Evolutionary conservation across 768 basidiomycete genomes (phyloP).

Genomic region (Dictyophora rubrovolvata): DNA sequence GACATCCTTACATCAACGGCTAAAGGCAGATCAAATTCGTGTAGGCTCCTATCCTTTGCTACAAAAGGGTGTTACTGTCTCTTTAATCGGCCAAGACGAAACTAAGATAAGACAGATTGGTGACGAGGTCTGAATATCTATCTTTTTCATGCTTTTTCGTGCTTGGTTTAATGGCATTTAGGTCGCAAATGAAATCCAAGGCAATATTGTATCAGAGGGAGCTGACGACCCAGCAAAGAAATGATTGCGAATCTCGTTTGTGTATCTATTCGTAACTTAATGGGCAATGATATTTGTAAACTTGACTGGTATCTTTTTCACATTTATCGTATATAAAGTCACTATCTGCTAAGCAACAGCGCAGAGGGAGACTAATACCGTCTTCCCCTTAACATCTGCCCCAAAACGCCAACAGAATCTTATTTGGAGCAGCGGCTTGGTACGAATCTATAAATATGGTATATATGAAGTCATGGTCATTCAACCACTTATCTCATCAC

Average conservation of each 20-base stretch:
- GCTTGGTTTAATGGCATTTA: background rate
- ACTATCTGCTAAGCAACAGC: background rate
- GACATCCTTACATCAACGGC: slow-evolving; percentile 62
- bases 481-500: too few relatives aligned
- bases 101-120: slow-evolving; percentile 24
- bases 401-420: too few relatives aligned
- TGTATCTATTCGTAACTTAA: background rate
- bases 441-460: too few relatives aligned
- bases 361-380: background rate
- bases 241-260: background rate
- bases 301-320: too few relatives aligned
- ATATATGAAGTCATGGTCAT: too few relatives aligned
- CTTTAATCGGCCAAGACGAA: slow-evolving; percentile 41
- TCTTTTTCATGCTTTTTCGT: background rate
- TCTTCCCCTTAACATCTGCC: background rate
- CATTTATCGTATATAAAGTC: too few relatives aligned
- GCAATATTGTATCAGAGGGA: background rate
- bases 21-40: slow-evolving; percentile 66
- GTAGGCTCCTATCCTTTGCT: slow-evolving; percentile 70
- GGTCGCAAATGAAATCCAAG: slow-evolving; percentile 9
- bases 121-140: slow-evolving; percentile 21
- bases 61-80: slow-evolving; percentile 55
- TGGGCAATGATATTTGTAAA: too few relatives aligned
- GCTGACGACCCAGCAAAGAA: background rate
- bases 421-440: too few relatives aligned